Conservation (phyloP, 768 basidiomycete species). For the Lentinula guzmanii region DNA sequence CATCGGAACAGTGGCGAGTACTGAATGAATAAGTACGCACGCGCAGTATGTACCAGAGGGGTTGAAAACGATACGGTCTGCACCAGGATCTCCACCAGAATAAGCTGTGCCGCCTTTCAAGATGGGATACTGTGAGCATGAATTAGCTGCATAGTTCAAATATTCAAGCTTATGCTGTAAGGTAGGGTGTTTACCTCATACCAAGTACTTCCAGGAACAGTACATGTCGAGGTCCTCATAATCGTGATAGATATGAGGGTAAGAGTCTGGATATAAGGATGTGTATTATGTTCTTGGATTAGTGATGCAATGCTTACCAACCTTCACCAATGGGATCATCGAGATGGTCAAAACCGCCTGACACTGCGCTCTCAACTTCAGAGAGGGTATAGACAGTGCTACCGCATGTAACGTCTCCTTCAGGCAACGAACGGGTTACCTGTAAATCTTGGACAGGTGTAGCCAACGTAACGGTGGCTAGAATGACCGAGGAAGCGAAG, state of each 20-base stretch:
- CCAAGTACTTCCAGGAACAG: constrained; percentile 12
- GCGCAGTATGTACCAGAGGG: constrained; percentile 18
- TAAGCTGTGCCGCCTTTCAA: constrained; percentile 12
- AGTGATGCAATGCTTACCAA: background rate
- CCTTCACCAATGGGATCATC: constrained; percentile 12
- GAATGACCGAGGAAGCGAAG: background rate
- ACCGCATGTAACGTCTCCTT: constrained; percentile 16
- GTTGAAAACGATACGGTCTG: constrained; percentile 19
- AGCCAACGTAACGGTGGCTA: background rate
- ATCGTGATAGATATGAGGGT: constrained; percentile 17
- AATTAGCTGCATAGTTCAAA: background rate
- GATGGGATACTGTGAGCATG: constrained; percentile 13
- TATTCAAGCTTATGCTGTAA: background rate
- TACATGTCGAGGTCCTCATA: constrained; percentile 15
- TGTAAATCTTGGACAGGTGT: background rate
- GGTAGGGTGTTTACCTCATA: constrained; percentile 10
- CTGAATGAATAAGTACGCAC: constrained; percentile 9
- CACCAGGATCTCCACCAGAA: constrained; percentile 17
- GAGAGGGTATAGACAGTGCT: constrained; percentile 13
- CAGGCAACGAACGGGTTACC: constrained; percentile 12
- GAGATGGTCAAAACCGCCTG: constrained; percentile 10
- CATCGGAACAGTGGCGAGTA: background rate
- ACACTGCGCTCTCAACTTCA: constrained; percentile 12
- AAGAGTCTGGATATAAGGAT: constrained; percentile 10
- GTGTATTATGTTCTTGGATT: background rate